Evolutionary conservation across 1,284 basidiomycete species (phyloP).

Genomic region (Xanthoconium separans): DNA sequence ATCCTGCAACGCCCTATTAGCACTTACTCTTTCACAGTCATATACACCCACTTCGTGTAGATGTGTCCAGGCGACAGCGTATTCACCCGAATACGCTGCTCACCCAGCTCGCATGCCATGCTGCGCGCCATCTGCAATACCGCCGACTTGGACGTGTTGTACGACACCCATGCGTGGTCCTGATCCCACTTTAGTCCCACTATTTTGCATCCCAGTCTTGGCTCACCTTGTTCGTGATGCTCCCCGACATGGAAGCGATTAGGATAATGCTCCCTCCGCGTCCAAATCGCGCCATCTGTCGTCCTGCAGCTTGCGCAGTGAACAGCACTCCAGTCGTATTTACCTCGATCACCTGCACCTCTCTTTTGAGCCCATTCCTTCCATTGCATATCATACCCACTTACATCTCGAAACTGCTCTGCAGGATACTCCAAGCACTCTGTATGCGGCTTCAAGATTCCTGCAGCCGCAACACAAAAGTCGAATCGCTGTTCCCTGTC

Average conservation of each 20-base stretch:
- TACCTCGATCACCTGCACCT: slow-evolving; percentile 61
- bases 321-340: slow-evolving; percentile 78
- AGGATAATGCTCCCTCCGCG: slow-evolving; percentile 75
- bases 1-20: slow-evolving; percentile 46
- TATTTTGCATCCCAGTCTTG: too few relatives aligned
- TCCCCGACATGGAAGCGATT: slow-evolving; percentile 86
- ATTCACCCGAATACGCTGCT: slow-evolving; percentile 70
- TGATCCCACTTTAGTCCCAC: slow-evolving; percentile 27
- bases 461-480: slow-evolving; percentile 75
- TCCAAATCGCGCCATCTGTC: slow-evolving; percentile 70
- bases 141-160: slow-evolving; percentile 81
- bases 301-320: slow-evolving; percentile 77
- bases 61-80: slow-evolving; percentile 77
- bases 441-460: slow-evolving; percentile 62
- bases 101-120: slow-evolving; percentile 81
- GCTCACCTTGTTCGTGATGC: slow-evolving; percentile 75
- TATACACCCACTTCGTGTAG: slow-evolving; percentile 56
- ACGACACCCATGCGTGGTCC: slow-evolving; percentile 76
- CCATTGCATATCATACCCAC: not conserved
- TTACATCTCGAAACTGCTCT: slow-evolving; percentile 66
- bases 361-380: not conserved
- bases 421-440: slow-evolving; percentile 72
- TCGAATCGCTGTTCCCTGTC: slow-evolving; percentile 67
- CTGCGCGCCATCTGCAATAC: slow-evolving; percentile 82
- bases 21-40: not conserved